A percentile compares a stretch with the other conserved stretches of the same genome.
These are phyloP conservation scores for Metschnikowia dekortorum DNA, from an alignment of 805 yeast genomes.

Conservation along the genomic window DNA sequence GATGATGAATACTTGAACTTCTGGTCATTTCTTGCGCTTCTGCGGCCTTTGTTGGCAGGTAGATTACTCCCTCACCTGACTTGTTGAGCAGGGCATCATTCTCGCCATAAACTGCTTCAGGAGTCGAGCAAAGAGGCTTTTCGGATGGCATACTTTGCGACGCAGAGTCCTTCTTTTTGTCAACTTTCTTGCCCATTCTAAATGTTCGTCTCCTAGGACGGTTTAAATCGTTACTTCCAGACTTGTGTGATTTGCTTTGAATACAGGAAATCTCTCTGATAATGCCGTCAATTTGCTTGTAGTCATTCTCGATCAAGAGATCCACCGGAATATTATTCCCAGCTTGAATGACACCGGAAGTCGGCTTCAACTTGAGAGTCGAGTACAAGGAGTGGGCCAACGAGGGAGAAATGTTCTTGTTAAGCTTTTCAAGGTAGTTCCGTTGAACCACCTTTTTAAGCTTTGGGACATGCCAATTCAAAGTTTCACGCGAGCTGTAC, in stretches of 20 bases:
- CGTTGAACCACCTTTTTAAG: conserved; percentile 57
- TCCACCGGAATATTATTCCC: conserved; percentile 39
- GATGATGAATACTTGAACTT: conserved; percentile 9
- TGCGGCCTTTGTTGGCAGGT: background rate
- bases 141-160: background rate
- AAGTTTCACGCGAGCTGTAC: conserved; percentile 72
- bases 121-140: background rate
- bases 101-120: background rate
- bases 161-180: background rate
- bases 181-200: conserved; percentile 20
- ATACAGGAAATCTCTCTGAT: conserved; percentile 41
- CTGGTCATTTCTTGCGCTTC: background rate
- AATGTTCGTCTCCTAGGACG: conserved; percentile 42
- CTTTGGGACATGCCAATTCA: conserved; percentile 61
- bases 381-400: conserved; percentile 34
- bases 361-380: conserved; percentile 30
- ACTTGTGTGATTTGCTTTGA: conserved; percentile 40
- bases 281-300: conserved; percentile 31
- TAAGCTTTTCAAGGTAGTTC: conserved; percentile 42
- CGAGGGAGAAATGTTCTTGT: conserved; percentile 35
- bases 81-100: background rate
- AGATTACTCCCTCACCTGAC: background rate
- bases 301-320: conserved; percentile 26
- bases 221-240: conserved; percentile 22
- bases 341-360: conserved; percentile 14